Evolutionary conservation across 2,329 filamentous ascomycete genomes (phyloP).

Genomic region (Cephalotrichum gorgonifer): DNA sequence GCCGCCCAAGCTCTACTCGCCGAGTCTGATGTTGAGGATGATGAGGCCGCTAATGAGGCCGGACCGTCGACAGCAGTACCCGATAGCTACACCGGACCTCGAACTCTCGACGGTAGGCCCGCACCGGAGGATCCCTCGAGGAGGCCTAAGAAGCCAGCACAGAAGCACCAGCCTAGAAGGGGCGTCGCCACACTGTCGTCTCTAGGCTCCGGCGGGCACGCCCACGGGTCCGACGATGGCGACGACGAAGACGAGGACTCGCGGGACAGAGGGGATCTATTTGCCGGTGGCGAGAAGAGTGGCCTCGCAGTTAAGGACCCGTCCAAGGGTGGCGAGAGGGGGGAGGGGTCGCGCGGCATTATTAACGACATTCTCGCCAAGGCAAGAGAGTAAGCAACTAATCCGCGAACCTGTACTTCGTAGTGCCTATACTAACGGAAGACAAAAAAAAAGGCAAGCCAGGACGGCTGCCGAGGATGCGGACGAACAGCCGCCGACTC

Average conservation of each 20-base stretch:
- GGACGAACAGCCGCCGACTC: neutral
- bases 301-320: conserved; percentile 59
- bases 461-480: neutral
- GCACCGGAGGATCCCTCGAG: conserved; percentile 30
- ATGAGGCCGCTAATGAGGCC: conserved; percentile 17
- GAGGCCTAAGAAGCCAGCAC: conserved; percentile 22
- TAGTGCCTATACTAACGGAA: neutral
- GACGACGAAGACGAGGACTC: conserved; percentile 45
- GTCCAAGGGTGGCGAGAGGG: conserved; percentile 29
- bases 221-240: conserved; percentile 41
- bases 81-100: conserved; percentile 46
- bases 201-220: conserved; percentile 21
- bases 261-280: conserved; percentile 56
- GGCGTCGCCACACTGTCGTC: conserved; percentile 53
- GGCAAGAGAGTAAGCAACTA: conserved; percentile 44
- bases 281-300: conserved; percentile 80
- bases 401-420: neutral
- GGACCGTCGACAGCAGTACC: conserved; percentile 7
- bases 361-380: conserved; percentile 56
- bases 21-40: conserved; percentile 39
- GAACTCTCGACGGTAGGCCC: conserved; percentile 53
- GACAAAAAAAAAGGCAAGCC: neutral
- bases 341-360: conserved; percentile 38
- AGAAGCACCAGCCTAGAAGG: conserved; percentile 24
- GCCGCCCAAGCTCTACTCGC: conserved; percentile 55